phyloP scores from a whole-genome alignment of 2,329 filamentous ascomycete genomes.

The Westerdykella sp. region DNA sequence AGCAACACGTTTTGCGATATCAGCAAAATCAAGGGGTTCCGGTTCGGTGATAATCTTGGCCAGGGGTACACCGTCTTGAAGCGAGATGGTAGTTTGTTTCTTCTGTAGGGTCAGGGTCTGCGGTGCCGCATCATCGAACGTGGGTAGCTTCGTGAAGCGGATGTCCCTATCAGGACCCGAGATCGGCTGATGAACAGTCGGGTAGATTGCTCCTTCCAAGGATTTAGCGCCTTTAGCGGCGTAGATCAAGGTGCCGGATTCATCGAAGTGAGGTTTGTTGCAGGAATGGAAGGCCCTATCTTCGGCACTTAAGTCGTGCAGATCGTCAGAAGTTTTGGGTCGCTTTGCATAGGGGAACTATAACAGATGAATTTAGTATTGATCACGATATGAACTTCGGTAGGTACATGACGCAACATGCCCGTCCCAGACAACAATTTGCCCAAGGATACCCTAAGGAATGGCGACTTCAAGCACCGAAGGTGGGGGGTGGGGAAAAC shows the following conservation, averaged over 20 bases:
- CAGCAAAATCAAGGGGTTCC: slow-evolving; percentile 47
- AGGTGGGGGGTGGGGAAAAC: slow-evolving; percentile 50
- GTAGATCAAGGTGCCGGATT: slow-evolving; percentile 66
- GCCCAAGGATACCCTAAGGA: slow-evolving; percentile 37
- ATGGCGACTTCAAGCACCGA: slow-evolving; percentile 28
- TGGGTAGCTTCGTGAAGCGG: slow-evolving; percentile 57
- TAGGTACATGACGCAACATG: slow-evolving; percentile 39
- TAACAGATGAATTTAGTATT: slow-evolving; percentile 34
- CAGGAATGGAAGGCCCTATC: slow-evolving; percentile 66
- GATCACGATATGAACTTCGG: slow-evolving; percentile 19
- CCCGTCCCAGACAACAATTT: slow-evolving; percentile 26
- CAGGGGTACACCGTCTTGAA: slow-evolving; percentile 52
- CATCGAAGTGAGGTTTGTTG: slow-evolving; percentile 74
- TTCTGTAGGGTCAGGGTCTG: slow-evolving; percentile 53
- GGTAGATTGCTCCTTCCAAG: slow-evolving; percentile 47
- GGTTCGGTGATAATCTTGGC: slow-evolving; percentile 46
- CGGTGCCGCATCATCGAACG: slow-evolving; percentile 45
- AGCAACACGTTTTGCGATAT: slow-evolving; percentile 42
- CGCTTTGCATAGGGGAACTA: slow-evolving; percentile 86
- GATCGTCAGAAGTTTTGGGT: slow-evolving; percentile 60
- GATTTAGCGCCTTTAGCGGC: slow-evolving; percentile 42
- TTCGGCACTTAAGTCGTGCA: slow-evolving; percentile 56
- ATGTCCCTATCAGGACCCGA: slow-evolving; percentile 60
- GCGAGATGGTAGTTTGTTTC: slow-evolving; percentile 42
- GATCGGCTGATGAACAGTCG: slow-evolving; percentile 51